Conservation (phyloP, 2,329 filamentous ascomycete species). For the Sclerotinia glacialis region DNA sequence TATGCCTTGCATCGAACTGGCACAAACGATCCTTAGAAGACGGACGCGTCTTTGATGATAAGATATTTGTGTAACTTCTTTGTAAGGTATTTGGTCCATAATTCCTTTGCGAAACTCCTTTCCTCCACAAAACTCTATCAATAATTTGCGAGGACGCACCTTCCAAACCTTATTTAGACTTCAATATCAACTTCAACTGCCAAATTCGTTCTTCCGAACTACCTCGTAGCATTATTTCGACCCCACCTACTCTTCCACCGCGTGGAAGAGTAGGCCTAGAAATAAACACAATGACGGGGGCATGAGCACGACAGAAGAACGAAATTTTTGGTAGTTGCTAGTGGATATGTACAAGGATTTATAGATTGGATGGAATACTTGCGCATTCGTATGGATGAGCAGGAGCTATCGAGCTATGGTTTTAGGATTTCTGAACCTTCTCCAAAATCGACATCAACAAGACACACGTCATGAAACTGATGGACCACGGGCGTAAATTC, state of each 20-base stretch:
- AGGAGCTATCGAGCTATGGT: no score
- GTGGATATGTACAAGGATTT: no score
- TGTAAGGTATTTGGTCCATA: neutral
- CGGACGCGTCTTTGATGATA: constrained; percentile 7
- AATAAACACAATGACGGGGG: no score
- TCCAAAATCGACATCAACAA: no score
- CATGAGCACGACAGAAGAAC: no score
- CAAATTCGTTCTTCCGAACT: neutral
- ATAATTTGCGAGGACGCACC: neutral
- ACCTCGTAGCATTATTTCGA: neutral
- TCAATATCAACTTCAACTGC: neutral
- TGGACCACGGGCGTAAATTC: neutral
- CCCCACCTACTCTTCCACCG: no score
- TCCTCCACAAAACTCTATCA: neutral
- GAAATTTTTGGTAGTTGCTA: no score
- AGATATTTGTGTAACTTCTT: neutral
- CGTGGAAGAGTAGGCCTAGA: no score
- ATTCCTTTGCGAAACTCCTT: neutral
- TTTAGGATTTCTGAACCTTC: no score
- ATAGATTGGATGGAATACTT: no score
- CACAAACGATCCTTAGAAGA: neutral
- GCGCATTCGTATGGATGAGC: no score
- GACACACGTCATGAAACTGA: neutral
- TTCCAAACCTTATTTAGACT: neutral
- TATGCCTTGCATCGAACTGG: neutral